Base-by-base conservation (phyloP, 2,329 filamentous ascomycete genomes). In the Diaporthe humulicola region DNA sequence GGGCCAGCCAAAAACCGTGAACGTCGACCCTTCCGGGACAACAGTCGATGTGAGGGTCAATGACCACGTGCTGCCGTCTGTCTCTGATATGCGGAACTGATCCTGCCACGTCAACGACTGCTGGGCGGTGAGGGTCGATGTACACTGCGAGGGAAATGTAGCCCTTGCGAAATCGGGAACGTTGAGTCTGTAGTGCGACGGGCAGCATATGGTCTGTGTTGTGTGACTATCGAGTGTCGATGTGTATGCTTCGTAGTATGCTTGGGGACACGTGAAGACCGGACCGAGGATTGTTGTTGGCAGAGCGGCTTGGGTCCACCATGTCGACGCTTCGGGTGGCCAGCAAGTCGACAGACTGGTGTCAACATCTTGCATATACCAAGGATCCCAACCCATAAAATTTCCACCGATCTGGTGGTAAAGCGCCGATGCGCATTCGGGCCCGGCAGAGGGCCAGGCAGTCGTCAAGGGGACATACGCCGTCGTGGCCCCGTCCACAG, bases 311-410 rank as follows among this genome's bases (percentile, higher is more conserved):
- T 75, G 73, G 19, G 56, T 30, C 73, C 73, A 75, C 73, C 73
- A 75, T 10, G 52, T 25, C n/a, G 52, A 42, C 17, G 73, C 73
- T 54, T 75, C 50, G n/a, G 73, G 60, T 6, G 73, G 73, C 73
- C 73, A 75, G 61, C 73, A 75, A 8, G 61, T 75, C 5, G 73
- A 50, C 17, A 72, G 28, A 5, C 36, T 30, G 14, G 9, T 60
- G 1, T 72, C 57, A 17, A 75, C 33, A 10, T 54, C 30, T 3
- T 56, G 33, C n/a, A 48, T 30, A 22, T 67, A 73, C 60, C 69
- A 75, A 28, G 73, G 70, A 19, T 75, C 73, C 73, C 73, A 75
- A 22, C 52, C 73, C 22, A 75, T 15, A 8, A 75, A 69, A 7
- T 28, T 54, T 25, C 73, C 69, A 15, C 19, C 54, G 54, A 60